Conservation (phyloP, 225 moss, liverwort and hornwort species). For the Bryoerythrophyllum caledonicum region DNA sequence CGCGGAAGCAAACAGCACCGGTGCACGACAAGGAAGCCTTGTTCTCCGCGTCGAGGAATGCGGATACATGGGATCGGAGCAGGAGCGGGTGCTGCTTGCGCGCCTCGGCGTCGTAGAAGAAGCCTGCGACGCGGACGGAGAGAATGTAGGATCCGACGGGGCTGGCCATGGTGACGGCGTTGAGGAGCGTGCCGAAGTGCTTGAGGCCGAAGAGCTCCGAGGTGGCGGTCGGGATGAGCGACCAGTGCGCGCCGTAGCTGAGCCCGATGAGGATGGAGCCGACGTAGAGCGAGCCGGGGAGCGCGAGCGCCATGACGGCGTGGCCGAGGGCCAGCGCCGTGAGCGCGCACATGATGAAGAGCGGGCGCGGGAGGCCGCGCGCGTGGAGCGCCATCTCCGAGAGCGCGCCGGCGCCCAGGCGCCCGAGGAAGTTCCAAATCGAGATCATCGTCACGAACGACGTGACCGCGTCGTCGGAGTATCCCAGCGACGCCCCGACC, state of each 20-base stretch:
- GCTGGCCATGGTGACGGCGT: slow-evolving; percentile 66
- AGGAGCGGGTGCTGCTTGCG: slow-evolving; percentile 26
- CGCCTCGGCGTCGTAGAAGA: slow-evolving; percentile 64
- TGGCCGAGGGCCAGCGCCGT: slow-evolving; percentile 39
- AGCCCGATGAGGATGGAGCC: slow-evolving; percentile 53
- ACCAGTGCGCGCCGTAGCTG: slow-evolving; percentile 78
- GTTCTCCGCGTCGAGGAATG: neutral
- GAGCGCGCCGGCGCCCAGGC: slow-evolving; percentile 38
- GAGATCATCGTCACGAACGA: slow-evolving; percentile 52
- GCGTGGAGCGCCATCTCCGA: slow-evolving; percentile 40
- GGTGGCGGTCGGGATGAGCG: slow-evolving; percentile 72
- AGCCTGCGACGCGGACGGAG: slow-evolving; percentile 65
- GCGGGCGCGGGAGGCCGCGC: slow-evolving; percentile 31
- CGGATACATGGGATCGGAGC: neutral
- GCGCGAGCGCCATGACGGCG: slow-evolving; percentile 46
- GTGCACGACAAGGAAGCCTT: slow-evolving; percentile 31
- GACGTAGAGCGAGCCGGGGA: slow-evolving; percentile 46
- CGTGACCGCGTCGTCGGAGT: slow-evolving; percentile 25
- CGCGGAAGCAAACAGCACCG: slow-evolving; percentile 65
- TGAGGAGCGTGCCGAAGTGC: slow-evolving; percentile 68
- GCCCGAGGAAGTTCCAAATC: slow-evolving; percentile 57
- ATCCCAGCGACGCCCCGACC: slow-evolving; percentile 49
- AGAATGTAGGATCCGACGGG: slow-evolving; percentile 65
- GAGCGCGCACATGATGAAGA: slow-evolving; percentile 40
- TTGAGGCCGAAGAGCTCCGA: slow-evolving; percentile 70